phyloP scores from a whole-genome alignment of 305 asterid genomes.

The Fraxinus floribunda region DNA sequence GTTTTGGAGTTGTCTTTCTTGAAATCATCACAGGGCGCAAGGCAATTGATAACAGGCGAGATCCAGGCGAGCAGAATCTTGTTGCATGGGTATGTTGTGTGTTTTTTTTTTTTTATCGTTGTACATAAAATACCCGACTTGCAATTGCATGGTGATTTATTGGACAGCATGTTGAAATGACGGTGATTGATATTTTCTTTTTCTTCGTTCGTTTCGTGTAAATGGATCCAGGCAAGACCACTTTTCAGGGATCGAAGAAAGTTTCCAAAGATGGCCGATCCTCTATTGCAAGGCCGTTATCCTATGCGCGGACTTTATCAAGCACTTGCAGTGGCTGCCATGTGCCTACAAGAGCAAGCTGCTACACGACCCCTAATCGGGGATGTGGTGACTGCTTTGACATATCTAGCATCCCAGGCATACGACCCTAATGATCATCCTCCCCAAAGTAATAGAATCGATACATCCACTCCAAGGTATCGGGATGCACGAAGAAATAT shows the following conservation, averaged over 20 bases:
- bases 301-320: constrained; percentile 90
- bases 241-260: constrained; percentile 82
- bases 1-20: constrained; percentile 91
- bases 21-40: constrained; percentile 90
- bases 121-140: neutral
- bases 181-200: neutral
- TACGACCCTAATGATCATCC: constrained; percentile 59
- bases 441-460: constrained; percentile 45
- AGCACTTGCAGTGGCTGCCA: constrained; percentile 93
- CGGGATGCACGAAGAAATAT: constrained; percentile 50
- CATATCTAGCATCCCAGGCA: constrained; percentile 79
- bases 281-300: constrained; percentile 71
- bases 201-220: neutral
- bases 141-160: neutral
- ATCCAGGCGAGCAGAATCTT: constrained; percentile 79
- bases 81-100: constrained; percentile 85
- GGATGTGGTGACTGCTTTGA: constrained; percentile 87
- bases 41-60: constrained; percentile 70
- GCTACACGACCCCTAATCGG: constrained; percentile 86
- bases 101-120: neutral
- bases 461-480: constrained; percentile 63
- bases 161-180: neutral
- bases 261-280: constrained; percentile 91
- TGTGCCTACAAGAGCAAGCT: constrained; percentile 98
- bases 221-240: constrained; percentile 69